phyloP scores from a whole-genome alignment of 2,329 filamentous ascomycete genomes.

The Aspergillus pseudoterreus region DNA sequence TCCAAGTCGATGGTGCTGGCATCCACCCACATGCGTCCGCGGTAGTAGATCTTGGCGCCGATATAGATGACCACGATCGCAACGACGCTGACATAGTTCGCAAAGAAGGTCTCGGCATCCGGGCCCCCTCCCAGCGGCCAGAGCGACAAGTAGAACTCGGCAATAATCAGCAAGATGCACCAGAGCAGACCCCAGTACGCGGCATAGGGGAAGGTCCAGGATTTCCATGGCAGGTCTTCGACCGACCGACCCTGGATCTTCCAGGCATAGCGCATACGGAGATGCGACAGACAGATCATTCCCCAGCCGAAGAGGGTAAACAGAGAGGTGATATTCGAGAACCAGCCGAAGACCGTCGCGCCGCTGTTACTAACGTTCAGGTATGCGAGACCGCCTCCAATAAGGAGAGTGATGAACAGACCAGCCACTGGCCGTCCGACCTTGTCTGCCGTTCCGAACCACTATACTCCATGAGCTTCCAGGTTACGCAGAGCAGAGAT shows the following conservation, averaged over 20 bases:
- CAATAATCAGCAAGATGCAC: conserved; percentile 44
- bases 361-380: conserved; percentile 43
- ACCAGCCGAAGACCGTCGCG: conserved; percentile 45
- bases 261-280: conserved; percentile 44
- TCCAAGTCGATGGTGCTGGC: conserved; percentile 34
- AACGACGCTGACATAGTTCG: conserved; percentile 45
- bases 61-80: conserved; percentile 42
- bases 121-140: conserved; percentile 39
- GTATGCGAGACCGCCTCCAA: conserved; percentile 55
- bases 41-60: conserved; percentile 39
- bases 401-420: conserved; percentile 63
- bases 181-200: conserved; percentile 44
- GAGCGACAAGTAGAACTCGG: conserved; percentile 48
- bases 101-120: conserved; percentile 44
- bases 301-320: conserved; percentile 45
- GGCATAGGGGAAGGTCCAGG: conserved; percentile 43
- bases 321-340: conserved; percentile 46
- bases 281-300: conserved; percentile 43
- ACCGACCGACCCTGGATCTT: conserved; percentile 36
- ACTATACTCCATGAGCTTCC: neutral
- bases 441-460: conserved; percentile 31
- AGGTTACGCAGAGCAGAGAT: too few relatives aligned
- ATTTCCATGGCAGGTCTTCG: conserved; percentile 41
- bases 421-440: conserved; percentile 43
- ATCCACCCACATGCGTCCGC: conserved; percentile 35